phyloP scores from a whole-genome alignment of 305 asterid species.

The Plantago coronopus region DNA sequence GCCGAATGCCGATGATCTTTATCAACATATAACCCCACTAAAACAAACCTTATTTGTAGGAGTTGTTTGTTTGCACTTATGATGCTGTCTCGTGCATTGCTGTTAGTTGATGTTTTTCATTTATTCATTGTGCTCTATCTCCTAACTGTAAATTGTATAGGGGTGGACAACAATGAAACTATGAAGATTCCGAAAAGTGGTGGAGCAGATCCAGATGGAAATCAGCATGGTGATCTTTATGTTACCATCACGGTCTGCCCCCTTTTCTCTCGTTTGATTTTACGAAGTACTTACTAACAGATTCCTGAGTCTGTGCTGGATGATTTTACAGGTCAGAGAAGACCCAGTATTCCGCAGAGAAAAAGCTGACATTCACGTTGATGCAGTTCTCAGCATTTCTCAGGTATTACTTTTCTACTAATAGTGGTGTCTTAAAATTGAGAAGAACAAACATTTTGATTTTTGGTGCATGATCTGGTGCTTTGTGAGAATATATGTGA shows the following conservation, averaged over 20 bases:
- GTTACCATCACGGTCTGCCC: slow-evolving; percentile 40
- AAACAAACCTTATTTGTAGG: no score
- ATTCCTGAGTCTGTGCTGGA: slow-evolving; percentile 12
- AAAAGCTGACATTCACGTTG: slow-evolving; percentile 90
- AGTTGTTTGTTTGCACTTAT: no score
- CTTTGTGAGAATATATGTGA: neutral
- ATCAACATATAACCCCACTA: no score
- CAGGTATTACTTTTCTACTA: slow-evolving; percentile 51
- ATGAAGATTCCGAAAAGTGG: slow-evolving; percentile 42
- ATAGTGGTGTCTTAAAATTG: slow-evolving; percentile 1
- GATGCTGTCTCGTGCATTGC: no score
- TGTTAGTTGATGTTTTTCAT: neutral
- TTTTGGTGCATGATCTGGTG: neutral
- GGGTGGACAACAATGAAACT: slow-evolving; percentile 44
- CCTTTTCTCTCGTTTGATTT: neutral
- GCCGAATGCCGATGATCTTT: no score
- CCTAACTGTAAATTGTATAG: slow-evolving; percentile 24
- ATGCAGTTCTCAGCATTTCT: slow-evolving; percentile 76
- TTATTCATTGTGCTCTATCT: neutral
- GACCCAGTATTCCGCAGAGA: slow-evolving; percentile 97
- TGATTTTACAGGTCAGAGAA: slow-evolving; percentile 70
- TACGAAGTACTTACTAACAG: neutral
- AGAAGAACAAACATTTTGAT: slow-evolving; percentile 12
- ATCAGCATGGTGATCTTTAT: slow-evolving; percentile 47
- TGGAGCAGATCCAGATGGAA: slow-evolving; percentile 65